Conservation (phyloP, 148 eudicot species). For the Linanthus parryae region DNA sequence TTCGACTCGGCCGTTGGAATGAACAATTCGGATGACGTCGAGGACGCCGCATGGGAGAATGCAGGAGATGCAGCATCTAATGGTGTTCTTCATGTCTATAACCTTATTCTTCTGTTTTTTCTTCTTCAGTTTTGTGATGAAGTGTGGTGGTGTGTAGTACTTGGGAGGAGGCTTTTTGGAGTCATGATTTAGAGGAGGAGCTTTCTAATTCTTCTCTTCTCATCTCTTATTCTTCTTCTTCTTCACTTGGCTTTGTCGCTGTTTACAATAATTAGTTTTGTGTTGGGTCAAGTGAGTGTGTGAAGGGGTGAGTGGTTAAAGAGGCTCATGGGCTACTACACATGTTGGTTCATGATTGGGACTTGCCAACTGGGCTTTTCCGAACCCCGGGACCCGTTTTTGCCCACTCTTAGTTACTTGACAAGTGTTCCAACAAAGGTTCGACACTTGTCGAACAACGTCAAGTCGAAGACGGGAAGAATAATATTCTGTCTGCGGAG, state of each 20-base stretch:
- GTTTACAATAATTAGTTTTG: constrained; percentile 22
- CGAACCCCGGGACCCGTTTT: no score
- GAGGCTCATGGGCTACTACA: constrained; percentile 19
- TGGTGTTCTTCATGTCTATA: constrained; percentile 35
- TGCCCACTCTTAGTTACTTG: neutral
- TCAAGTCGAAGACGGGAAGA: neutral
- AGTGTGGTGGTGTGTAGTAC: no score
- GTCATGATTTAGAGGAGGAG: constrained; percentile 4
- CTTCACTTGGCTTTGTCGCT: neutral
- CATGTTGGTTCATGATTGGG: constrained; percentile 21
- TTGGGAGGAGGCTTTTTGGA: neutral
- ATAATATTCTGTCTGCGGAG: neutral
- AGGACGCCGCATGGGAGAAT: constrained; percentile 83
- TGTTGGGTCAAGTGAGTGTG: no score
- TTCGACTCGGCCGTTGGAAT: constrained; percentile 66
- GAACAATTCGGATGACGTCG: constrained; percentile 90
- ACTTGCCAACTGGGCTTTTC: constrained; percentile 16
- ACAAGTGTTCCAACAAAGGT: neutral
- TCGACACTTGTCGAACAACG: constrained; percentile 7
- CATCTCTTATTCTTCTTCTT: neutral
- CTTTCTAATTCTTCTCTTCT: constrained; percentile 4
- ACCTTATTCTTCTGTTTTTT: neutral
- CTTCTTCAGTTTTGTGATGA: neutral
- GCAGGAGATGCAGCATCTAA: constrained; percentile 87
- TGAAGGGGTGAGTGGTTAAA: constrained; percentile 12